These are phyloP conservation scores for Penicillium sp. DNA, from an alignment of 2,329 filamentous ascomycete species.

Conservation along the genomic window DNA sequence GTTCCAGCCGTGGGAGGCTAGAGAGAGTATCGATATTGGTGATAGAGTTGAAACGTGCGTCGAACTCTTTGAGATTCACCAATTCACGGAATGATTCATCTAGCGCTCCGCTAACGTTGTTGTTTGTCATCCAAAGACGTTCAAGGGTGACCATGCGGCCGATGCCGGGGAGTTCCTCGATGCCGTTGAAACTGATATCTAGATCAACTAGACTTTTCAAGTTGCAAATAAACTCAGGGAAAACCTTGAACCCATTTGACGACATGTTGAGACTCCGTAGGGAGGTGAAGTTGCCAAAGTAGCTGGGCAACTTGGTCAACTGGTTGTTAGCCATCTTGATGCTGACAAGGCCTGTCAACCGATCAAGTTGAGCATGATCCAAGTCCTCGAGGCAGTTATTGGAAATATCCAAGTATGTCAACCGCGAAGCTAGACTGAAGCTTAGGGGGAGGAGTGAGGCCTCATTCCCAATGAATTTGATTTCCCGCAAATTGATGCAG, in stretches of 20 bases:
- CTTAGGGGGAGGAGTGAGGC: constrained; percentile 82
- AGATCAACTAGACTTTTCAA: constrained; percentile 84
- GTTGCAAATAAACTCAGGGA: constrained; percentile 82
- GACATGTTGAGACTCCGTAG: constrained; percentile 87
- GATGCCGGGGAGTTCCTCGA: constrained; percentile 75
- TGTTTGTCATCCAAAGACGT: constrained; percentile 93
- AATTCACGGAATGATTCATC: constrained; percentile 73
- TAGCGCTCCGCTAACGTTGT: constrained; percentile 75
- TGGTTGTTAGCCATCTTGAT: constrained; percentile 94
- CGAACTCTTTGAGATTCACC: constrained; percentile 78
- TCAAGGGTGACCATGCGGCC: constrained; percentile 78
- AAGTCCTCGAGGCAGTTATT: constrained; percentile 90
- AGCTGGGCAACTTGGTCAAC: constrained; percentile 73
- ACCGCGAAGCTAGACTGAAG: constrained; percentile 73
- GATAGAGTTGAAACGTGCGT: constrained; percentile 90
- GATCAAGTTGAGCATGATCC: constrained; percentile 78
- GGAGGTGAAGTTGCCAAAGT: constrained; percentile 77
- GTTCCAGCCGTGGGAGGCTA: constrained; percentile 80
- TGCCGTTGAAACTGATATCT: constrained; percentile 95
- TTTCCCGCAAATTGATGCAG: constrained; percentile 86
- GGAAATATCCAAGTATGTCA: constrained; percentile 90
- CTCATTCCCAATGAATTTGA: constrained; percentile 95
- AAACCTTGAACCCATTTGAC: constrained; percentile 84
- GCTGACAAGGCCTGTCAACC: constrained; percentile 75
- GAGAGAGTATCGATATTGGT: constrained; percentile 86